These are phyloP conservation scores for Carpinus viminea DNA, from an alignment of 306 rosid species.

Conservation along the genomic window DNA sequence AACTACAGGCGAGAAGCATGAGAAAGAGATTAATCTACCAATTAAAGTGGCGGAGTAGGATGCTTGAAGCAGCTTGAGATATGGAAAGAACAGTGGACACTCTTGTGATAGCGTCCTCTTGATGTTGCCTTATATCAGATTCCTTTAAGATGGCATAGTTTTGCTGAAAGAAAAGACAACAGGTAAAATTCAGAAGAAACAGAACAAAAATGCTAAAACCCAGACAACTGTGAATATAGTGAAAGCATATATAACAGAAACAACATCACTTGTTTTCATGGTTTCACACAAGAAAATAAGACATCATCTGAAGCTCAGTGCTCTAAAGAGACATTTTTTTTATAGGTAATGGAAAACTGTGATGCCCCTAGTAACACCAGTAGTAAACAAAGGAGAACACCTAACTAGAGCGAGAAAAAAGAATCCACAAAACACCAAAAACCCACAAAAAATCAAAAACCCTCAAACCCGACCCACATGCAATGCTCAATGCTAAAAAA, in stretches of 20 bases:
- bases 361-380: too few relatives aligned
- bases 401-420: too few relatives aligned
- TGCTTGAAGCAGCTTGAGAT: constrained; percentile 55
- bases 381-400: too few relatives aligned
- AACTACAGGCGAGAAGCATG: neutral
- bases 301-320: neutral
- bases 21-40: constrained; percentile 36
- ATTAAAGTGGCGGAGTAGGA: constrained; percentile 65
- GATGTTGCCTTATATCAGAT: constrained; percentile 51
- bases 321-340: neutral
- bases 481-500: too few relatives aligned
- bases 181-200: neutral
- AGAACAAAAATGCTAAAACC: neutral
- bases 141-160: constrained; percentile 60
- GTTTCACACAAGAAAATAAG: neutral
- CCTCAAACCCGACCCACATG: too few relatives aligned
- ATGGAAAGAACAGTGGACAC: constrained; percentile 62
- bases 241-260: neutral
- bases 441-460: too few relatives aligned
- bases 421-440: too few relatives aligned
- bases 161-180: constrained; percentile 42
- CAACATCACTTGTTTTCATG: neutral
- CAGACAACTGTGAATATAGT: neutral
- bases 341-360: too few relatives aligned
- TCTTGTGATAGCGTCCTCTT: constrained; percentile 60